Evolutionary conservation across 1,139 yeast genomes (phyloP), one percentile per base, ranked within the genome.

Genomic region (Pneumocystis oryctolagi): DNA sequence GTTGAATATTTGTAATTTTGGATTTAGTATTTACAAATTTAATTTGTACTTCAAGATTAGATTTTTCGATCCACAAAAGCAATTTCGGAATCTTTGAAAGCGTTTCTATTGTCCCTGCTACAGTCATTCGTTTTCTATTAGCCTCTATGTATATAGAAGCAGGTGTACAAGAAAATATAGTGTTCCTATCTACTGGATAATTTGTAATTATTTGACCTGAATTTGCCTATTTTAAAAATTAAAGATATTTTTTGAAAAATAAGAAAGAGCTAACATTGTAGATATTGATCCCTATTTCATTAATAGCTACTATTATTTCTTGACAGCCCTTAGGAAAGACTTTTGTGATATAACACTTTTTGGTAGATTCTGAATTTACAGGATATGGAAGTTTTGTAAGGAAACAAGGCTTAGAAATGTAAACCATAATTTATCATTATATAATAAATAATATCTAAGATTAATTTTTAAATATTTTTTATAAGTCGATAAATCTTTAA

Each of bases 151-250:
- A 4, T 2, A 25, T 20, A 47, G 55, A 47, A 47, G 25, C 25
- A 25, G 55, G 55, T 5, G 31, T 6, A 20, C 55, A 47, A 9
- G 55, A 47, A 47, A 47, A 47, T 25, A 25, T 30, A 9, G 31
- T 25, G 16, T 47, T 47, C 25, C 55, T 28, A 25, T 47, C 16
- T 47, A 47, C 55, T 25, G 55, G 55, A 47, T 47, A 47, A 47
- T 47, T 47, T 47, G 55, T 25, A 47, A 47, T 47, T 47, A 47
- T 47, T 47, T 47, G 55, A 47, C 55, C 55, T 25, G 55, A 47
- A 47, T 25, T 28, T 14, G 55, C 55, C 55, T 47, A 47, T 47
- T 12, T 47, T 25, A 2, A 47, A 25, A 47, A 12, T 47, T 47
- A 47, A 14, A 47, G 30, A 5, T 25, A 20, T 18, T 47, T 9